Conservation (phyloP, 78 protist genomes). For the Capsaspora owczarzaki region DNA sequence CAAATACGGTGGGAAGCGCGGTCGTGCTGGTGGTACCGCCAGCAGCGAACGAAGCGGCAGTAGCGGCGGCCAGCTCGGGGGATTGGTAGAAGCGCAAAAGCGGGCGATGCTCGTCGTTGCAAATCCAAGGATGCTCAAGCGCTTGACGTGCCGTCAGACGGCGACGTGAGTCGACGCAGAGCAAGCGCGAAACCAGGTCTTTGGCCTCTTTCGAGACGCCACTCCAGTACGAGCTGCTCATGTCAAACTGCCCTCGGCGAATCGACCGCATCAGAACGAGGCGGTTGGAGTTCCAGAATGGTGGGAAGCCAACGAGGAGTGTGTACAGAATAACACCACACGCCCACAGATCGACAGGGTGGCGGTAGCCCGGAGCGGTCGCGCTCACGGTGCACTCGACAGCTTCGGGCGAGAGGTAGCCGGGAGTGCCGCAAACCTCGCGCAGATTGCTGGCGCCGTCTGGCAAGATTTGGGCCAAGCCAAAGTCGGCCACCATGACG, state of each 20-base stretch:
- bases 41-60: too few species aligned
- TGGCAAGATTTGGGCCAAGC: background rate
- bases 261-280: slow-evolving; percentile 43
- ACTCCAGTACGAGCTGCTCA: slow-evolving; percentile 58
- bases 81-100: background rate
- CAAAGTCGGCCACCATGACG: background rate
- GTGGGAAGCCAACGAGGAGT: slow-evolving; percentile 45
- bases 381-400: background rate
- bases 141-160: slow-evolving; percentile 49
- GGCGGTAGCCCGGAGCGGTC: background rate
- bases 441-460: background rate
- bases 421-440: slow-evolving; percentile 35
- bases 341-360: slow-evolving; percentile 30
- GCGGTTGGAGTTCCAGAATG: slow-evolving; percentile 40
- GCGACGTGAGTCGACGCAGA: slow-evolving; percentile 31
- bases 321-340: slow-evolving; percentile 49
- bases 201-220: slow-evolving; percentile 27
- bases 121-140: slow-evolving; percentile 50
- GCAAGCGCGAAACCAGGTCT: slow-evolving; percentile 24
- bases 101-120: too few species aligned
- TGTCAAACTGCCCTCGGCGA: slow-evolving; percentile 32
- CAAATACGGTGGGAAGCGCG: too few species aligned
- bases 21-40: too few species aligned
- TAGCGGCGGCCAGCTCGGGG: background rate
- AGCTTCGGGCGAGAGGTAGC: slow-evolving; percentile 32